phyloP scores from a whole-genome alignment of 768 basidiomycete genomes.

The Solioccasus polychromus region DNA sequence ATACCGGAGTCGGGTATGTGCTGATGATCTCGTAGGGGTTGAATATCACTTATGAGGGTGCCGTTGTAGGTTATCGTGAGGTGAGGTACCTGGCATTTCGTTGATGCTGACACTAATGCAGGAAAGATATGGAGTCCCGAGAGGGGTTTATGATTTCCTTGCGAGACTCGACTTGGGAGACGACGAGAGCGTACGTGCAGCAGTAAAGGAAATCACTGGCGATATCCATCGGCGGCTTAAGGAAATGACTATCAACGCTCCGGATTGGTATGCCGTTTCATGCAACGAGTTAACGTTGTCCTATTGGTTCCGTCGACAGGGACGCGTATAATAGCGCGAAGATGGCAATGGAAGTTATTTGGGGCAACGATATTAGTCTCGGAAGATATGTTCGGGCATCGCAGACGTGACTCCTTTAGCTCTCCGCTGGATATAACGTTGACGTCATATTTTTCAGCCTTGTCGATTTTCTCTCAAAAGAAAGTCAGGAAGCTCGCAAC shows the following conservation, averaged over 20 bases:
- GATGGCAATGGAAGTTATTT: constrained; percentile 57
- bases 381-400: constrained; percentile 51
- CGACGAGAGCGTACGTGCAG: constrained; percentile 42
- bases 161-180: background rate
- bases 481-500: constrained; percentile 11
- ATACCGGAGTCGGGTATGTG: constrained; percentile 57
- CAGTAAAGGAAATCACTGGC: constrained; percentile 56
- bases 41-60: background rate
- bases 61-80: constrained; percentile 2
- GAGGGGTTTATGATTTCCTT: constrained; percentile 8
- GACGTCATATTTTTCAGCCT: constrained; percentile 12
- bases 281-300: constrained; percentile 2
- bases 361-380: constrained; percentile 45
- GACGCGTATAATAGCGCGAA: constrained; percentile 58
- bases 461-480: constrained; percentile 18
- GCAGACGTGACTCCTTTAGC: constrained; percentile 47
- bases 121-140: constrained; percentile 8
- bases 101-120: background rate
- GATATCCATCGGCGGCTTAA: constrained; percentile 47
- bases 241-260: constrained; percentile 60
- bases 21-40: background rate
- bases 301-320: constrained; percentile 35
- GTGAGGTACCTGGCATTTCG: background rate
- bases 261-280: constrained; percentile 52
- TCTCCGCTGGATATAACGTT: background rate